phyloP scores from a whole-genome alignment of 163 green algal species.

The Chlorella variabilis region DNA sequence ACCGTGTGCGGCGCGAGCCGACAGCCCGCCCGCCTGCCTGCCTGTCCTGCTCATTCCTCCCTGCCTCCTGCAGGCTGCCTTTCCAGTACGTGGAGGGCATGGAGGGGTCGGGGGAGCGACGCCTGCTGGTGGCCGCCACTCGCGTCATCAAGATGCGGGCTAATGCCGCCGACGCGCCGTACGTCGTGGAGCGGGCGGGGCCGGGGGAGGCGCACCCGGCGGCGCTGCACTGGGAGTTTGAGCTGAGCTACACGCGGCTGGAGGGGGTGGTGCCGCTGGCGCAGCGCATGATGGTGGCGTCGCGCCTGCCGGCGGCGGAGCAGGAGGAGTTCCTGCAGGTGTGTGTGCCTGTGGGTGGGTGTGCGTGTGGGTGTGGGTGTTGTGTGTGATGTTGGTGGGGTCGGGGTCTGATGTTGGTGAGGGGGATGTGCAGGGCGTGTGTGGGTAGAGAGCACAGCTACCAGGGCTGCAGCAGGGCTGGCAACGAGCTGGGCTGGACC shows the following conservation, averaged over 20 bases:
- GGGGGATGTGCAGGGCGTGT: too few species aligned
- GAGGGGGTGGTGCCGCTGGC: constrained; percentile 68
- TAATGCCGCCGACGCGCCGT: constrained; percentile 80
- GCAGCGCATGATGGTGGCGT: constrained; percentile 75
- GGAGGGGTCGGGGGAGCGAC: constrained; percentile 44
- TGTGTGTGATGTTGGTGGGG: neutral
- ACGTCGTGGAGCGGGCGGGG: constrained; percentile 61
- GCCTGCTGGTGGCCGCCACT: constrained; percentile 52
- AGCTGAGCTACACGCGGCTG: constrained; percentile 70
- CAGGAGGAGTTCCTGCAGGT: constrained; percentile 63
- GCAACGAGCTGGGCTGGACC: too few species aligned
- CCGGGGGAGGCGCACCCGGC: neutral
- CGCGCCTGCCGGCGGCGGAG: constrained; percentile 60
- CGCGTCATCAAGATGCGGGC: constrained; percentile 71
- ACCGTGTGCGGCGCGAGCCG: neutral
- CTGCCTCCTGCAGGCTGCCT: constrained; percentile 62
- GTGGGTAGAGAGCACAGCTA: too few species aligned
- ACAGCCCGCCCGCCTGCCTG: too few species aligned
- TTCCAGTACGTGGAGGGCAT: constrained; percentile 56
- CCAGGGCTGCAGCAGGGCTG: too few species aligned
- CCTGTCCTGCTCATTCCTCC: too few species aligned
- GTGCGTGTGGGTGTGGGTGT: constrained; percentile 4
- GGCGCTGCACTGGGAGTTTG: constrained; percentile 70
- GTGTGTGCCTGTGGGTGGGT: neutral
- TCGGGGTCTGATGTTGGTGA: neutral